Percentiles rank a stretch among this genome's conserved stretches.
Evolutionary conservation across 2,329 filamentous ascomycete species (phyloP).

Genomic region (Arthrinium phaeospermum): DNA sequence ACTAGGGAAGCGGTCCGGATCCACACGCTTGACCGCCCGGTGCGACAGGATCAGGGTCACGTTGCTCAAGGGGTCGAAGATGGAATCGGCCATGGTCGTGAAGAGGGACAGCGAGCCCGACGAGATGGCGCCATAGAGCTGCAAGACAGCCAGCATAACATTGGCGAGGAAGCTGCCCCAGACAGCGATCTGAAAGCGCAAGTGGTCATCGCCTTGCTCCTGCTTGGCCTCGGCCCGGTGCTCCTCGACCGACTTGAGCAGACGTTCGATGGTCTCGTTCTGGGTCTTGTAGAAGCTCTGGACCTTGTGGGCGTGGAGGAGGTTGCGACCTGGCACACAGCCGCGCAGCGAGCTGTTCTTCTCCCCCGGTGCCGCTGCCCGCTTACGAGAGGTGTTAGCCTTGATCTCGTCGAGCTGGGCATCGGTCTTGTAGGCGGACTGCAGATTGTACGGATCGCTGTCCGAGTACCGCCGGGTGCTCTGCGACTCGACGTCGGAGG

Average conservation of each 20-base stretch:
- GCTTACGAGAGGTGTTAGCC: constrained; percentile 81
- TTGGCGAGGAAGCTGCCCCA: constrained; percentile 80
- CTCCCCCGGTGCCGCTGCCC: constrained; percentile 50
- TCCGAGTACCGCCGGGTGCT: constrained; percentile 50
- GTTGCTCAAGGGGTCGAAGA: constrained; percentile 93
- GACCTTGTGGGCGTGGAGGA: constrained; percentile 58
- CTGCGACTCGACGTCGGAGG: constrained; percentile 52
- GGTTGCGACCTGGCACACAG: constrained; percentile 25
- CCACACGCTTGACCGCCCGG: constrained; percentile 86
- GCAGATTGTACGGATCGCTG: constrained; percentile 83
- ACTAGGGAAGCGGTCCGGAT: constrained; percentile 84
- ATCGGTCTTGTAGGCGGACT: constrained; percentile 76
- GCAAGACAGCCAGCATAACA: constrained; percentile 75
- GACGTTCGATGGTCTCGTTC: constrained; percentile 90
- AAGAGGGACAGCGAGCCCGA: constrained; percentile 94
- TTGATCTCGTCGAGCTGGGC: constrained; percentile 78
- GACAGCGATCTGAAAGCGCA: constrained; percentile 73
- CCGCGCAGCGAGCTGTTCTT: constrained; percentile 31
- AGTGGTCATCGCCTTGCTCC: constrained; percentile 78
- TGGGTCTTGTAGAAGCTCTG: constrained; percentile 87
- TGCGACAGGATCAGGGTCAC: constrained; percentile 85
- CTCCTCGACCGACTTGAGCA: constrained; percentile 92
- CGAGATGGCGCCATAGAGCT: constrained; percentile 86
- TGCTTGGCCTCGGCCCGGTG: constrained; percentile 83
- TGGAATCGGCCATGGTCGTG: constrained; percentile 94